A percentile compares a stretch with the other conserved stretches of the same genome.
phyloP scores from a whole-genome alignment of 345 rosid genomes.

The Brassica nigra region DNA sequence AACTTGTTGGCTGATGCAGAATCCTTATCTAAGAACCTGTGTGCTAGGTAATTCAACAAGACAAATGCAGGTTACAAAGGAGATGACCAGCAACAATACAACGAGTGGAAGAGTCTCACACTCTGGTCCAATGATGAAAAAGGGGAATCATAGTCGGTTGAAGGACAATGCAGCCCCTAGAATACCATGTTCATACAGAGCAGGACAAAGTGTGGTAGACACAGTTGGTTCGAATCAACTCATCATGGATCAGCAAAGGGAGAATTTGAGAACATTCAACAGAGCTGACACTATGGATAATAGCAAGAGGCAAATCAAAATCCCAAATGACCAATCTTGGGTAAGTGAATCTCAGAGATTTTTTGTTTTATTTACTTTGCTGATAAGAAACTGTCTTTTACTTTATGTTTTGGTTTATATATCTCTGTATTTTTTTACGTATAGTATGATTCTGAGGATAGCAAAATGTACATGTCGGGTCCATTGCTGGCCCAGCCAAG shows the following conservation, averaged over 20 bases:
- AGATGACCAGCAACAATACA: conserved; percentile 23
- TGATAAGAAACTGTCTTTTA: conserved; percentile 10
- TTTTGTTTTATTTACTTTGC: neutral
- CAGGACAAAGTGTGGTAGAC: conserved; percentile 12
- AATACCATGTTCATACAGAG: conserved; percentile 21
- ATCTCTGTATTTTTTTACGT: neutral
- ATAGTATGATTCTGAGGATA: conserved; percentile 60
- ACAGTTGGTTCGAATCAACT: conserved; percentile 10
- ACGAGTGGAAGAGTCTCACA: conserved; percentile 29
- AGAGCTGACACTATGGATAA: conserved; percentile 42
- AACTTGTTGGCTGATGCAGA: conserved; percentile 40
- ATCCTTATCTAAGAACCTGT: conserved; percentile 37
- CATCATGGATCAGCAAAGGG: conserved; percentile 19
- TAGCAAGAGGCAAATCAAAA: conserved; percentile 36
- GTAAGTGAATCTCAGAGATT: conserved; percentile 29
- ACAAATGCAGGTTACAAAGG: conserved; percentile 38
- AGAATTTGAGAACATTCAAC: conserved; percentile 30
- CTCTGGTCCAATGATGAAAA: conserved; percentile 41
- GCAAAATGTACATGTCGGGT: conserved; percentile 88
- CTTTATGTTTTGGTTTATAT: neutral
- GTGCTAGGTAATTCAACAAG: conserved; percentile 29
- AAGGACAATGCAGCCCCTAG: conserved; percentile 33
- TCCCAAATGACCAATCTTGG: conserved; percentile 38
- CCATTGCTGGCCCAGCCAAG: conserved; percentile 71
- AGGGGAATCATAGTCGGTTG: conserved; percentile 30